Base-by-base conservation (phyloP, 2,329 filamentous ascomycete genomes). In the Venturia oleaginea region DNA sequence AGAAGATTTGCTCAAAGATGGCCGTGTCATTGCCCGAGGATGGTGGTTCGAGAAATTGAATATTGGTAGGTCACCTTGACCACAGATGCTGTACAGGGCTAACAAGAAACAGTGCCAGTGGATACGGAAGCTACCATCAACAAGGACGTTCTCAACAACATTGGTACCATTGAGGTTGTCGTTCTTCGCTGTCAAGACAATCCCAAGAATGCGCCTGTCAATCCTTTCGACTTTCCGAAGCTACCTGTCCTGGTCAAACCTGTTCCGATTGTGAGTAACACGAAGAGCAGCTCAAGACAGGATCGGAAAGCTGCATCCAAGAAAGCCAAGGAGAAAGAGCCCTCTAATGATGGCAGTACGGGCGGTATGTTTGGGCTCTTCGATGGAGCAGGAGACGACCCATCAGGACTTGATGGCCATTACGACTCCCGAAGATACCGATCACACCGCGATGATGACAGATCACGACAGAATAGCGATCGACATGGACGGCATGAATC, bases 1-100 rank as follows among this genome's bases (percentile, higher is more conserved):
- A 68, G 83, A 84, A 68, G 79, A 82, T 66, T 76, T 74, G 66
- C 71, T 73, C n/a, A 70, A 70, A 2, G 75, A 78, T 67, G 80
- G 79, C 4, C 72, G 69, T 6, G 83, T 82, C 71, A 72, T 83
- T 65, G 81, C 78, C 0, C 76, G 79, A 13, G 77, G 80, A 46
- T 84, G 82, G 83, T 76, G 75, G 4, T 85, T 84, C 67, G 77
- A 79, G 54, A 76, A 77, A 51, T 73, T 83, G 30, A 77, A 80
- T 57, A 76, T 77, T 65, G 75, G 81, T 83, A 69, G 67, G 74
- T 68, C 46, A 1, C 24, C 13, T n/a, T n/a, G 11, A 7, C 51
- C 34, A 27, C 22, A 7, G 15, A 4, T 37, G 7, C 2, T 37
- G 17, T 61, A 59, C 42, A 30, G 22, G 43, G 37, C 68, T 74